Percentiles rank a stretch among this genome's conserved stretches.
Conservation (phyloP, 2,329 filamentous ascomycete genomes). For the Sporothrix schenckii region DNA sequence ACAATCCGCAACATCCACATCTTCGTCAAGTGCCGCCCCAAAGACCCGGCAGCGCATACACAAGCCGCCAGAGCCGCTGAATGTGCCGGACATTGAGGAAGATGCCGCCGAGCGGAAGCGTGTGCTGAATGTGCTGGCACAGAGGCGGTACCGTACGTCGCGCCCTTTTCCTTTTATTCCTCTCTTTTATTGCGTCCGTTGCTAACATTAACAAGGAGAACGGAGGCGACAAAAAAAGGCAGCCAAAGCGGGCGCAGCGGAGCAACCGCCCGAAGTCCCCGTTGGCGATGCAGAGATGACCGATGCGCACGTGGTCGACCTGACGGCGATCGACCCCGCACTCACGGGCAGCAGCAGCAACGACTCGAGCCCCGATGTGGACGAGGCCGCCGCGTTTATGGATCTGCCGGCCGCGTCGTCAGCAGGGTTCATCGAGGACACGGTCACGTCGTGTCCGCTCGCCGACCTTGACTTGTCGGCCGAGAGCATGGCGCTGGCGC, state of each 20-base stretch:
- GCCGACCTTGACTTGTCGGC: not conserved
- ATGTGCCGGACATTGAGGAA: conserved; percentile 53
- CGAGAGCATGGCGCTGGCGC: not conserved
- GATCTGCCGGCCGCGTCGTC: not conserved
- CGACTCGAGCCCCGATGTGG: conserved; percentile 6
- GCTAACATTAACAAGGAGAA: conserved; percentile 38
- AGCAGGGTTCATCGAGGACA: not conserved
- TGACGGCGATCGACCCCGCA: not conserved
- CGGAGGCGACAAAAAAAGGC: conserved; percentile 38
- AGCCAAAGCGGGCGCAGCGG: not conserved
- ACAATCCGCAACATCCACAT: not conserved
- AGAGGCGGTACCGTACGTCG: conserved; percentile 55
- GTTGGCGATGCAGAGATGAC: not conserved
- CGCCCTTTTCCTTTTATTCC: not conserved
- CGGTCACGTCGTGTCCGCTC: not conserved
- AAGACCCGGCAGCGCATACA: conserved; percentile 46
- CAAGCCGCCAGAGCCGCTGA: conserved; percentile 48
- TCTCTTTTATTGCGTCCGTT: not conserved
- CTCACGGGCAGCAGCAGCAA: not conserved
- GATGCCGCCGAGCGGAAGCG: conserved; percentile 58
- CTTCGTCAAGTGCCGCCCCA: conserved; percentile 30
- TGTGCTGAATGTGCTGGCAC: conserved; percentile 57
- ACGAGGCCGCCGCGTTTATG: not conserved
- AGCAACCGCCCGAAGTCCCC: not conserved
- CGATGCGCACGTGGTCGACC: not conserved